phyloP scores from a whole-genome alignment of 495 filamentous ascomycete genomes.

The Hypomontagnella submonticulosa region DNA sequence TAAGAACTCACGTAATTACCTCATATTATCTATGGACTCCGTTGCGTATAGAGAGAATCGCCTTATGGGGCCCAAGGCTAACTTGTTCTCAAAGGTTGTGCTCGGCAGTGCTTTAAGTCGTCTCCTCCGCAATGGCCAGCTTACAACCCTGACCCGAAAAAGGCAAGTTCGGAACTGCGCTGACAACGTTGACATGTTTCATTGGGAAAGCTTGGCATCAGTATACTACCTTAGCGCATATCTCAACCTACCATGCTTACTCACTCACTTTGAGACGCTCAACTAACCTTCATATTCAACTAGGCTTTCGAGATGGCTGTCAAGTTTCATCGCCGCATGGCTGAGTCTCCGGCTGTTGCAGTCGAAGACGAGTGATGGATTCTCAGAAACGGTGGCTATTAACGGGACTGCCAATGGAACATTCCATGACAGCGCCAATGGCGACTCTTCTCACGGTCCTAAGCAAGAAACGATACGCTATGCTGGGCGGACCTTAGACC shows the following conservation, averaged over 20 bases:
- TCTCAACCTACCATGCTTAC: constrained; percentile 17
- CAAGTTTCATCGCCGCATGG: constrained; percentile 63
- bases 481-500: constrained; percentile 84
- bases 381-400: constrained; percentile 48
- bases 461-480: constrained; percentile 53
- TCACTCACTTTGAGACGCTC: constrained; percentile 7
- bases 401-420: constrained; percentile 11
- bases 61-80: constrained; percentile 14
- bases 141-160: constrained; percentile 35
- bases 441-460: constrained; percentile 31
- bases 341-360: constrained; percentile 60
- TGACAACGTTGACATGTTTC: constrained; percentile 24
- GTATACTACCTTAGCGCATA: constrained; percentile 32
- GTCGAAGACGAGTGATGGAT: constrained; percentile 56
- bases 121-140: constrained; percentile 21
- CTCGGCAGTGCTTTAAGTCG: constrained; percentile 28
- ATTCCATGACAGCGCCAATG: constrained; percentile 21
- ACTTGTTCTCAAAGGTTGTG: constrained; percentile 39
- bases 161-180: constrained; percentile 39
- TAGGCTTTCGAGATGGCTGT: constrained; percentile 60
- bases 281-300: constrained; percentile 25
- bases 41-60: neutral
- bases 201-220: constrained; percentile 38
- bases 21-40: constrained; percentile 2
- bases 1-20: constrained; percentile 45